Base-by-base conservation (phyloP, 805 yeast genomes). In the Tetrapisispora nanseiensis region DNA sequence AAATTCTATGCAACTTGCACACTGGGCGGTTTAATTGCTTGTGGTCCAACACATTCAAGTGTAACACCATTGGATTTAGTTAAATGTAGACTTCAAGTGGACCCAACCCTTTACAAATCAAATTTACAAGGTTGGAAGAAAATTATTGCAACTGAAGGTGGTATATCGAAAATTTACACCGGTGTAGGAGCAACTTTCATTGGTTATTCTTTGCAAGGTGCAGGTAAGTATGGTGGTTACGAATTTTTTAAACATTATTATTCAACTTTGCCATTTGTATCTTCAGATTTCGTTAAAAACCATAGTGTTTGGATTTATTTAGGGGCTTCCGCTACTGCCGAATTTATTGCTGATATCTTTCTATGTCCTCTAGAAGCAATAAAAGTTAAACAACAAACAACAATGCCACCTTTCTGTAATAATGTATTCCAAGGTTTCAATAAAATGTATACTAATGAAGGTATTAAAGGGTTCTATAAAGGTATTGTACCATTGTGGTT, bases 201-300 rank as follows among this genome's bases (percentile, higher is more conserved):
- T 46, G 97, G 97, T 20, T 90, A 92, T 67, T 82, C 96, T 7
- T 69, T 89, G 56, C 98, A 90, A 68, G 97, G 98, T 56, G 95
- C 95, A 39, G 95, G 96, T 55, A 90, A 90, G 66, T 90, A 90
- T 66, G 98, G 98, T 24, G 80, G 87, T 62, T 90, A 92, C 67
- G 97, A 90, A 66, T 74, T 70, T 55, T 90, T 90, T 75, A 90
- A 90, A 68, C 78, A 82, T 66, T 70, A 75, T 45, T 90, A 87
- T 64, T 66, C 80, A 76, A 77, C 55, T 43, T 75, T 24, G 72
- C 81, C 39, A 92, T 95, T 37, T 74, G 72, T 42, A 75, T 78
- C 48, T 31, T 75, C 74, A 33, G 78, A 76, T 41, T 44, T 52
- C 37, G 82, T 86, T 23, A 61, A 66, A 37, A 74, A 76, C 43